A percentile compares a stretch with the other conserved stretches of the same genome.
phyloP scores from a whole-genome alignment of 371 early-diverging fungal species.

The Amoeboaphelidium protococcarum region DNA sequence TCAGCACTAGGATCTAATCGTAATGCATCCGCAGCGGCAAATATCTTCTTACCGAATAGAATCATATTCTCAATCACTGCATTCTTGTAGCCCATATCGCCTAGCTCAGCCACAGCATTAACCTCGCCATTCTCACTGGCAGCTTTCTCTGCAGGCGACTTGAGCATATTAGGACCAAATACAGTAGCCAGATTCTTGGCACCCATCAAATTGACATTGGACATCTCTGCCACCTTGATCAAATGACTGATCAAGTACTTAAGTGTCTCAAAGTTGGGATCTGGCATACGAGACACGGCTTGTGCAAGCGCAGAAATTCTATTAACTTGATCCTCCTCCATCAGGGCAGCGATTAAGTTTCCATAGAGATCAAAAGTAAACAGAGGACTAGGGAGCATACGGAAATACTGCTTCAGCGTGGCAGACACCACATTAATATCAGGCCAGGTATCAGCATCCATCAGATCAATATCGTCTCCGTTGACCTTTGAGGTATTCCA shows the following conservation, averaged over 20 bases:
- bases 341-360: slow-evolving; percentile 3
- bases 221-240: slow-evolving; percentile 22
- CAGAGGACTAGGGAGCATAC: slow-evolving; percentile 15
- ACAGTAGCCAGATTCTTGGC: slow-evolving; percentile 67
- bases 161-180: slow-evolving; percentile 74
- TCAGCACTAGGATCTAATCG: not conserved
- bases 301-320: not conserved
- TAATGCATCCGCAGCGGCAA: not conserved
- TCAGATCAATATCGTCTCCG: slow-evolving; percentile 20
- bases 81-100: slow-evolving; percentile 51
- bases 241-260: slow-evolving; percentile 30
- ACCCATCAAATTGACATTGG: slow-evolving; percentile 50
- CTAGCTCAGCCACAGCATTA: slow-evolving; percentile 21
- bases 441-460: not conserved
- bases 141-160: slow-evolving; percentile 10
- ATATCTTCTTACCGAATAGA: slow-evolving; percentile 18
- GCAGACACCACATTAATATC: slow-evolving; percentile 16
- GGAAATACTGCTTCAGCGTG: slow-evolving; percentile 14
- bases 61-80: slow-evolving; percentile 34
- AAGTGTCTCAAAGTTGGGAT: slow-evolving; percentile 24
- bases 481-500: slow-evolving; percentile 17
- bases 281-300: slow-evolving; percentile 24
- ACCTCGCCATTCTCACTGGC: slow-evolving; percentile 17
- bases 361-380: slow-evolving; percentile 6
- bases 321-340: not conserved